Conservation (phyloP, 257 asterid genomes). For the Scutellaria galericulata region DNA sequence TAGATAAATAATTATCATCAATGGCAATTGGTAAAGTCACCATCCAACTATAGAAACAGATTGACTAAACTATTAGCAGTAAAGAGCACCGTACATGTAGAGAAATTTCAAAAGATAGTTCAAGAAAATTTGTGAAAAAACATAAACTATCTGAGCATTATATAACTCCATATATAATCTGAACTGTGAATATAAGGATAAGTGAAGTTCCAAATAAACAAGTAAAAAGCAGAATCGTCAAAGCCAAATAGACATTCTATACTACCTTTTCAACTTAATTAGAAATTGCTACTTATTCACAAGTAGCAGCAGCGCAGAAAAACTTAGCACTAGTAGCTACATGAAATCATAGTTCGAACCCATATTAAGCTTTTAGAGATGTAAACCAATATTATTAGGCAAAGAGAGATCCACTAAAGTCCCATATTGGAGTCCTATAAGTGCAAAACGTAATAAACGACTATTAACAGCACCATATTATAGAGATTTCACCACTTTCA, state of each 20-base stretch:
- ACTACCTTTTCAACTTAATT: background rate
- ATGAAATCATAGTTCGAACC: background rate
- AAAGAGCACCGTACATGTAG: background rate
- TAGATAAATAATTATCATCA: background rate
- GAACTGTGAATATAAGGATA: no score
- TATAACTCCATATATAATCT: background rate
- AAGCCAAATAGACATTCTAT: background rate
- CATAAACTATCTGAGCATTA: background rate
- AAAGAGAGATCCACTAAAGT: background rate
- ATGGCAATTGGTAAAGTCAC: background rate
- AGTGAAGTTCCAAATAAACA: background rate
- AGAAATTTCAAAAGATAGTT: background rate
- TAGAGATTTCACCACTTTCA: conserved; percentile 29
- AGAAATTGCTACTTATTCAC: background rate
- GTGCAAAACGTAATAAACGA: background rate
- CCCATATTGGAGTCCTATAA: background rate
- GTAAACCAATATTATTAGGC: background rate
- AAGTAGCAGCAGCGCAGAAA: background rate
- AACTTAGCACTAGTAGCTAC: background rate
- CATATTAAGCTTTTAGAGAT: background rate
- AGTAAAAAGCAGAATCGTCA: background rate
- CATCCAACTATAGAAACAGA: no score
- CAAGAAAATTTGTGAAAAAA: background rate
- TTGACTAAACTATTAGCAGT: conserved; percentile 12
- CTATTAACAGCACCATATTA: background rate